Base-by-base conservation (phyloP, 768 basidiomycete species). In the Piloderma croceum region DNA sequence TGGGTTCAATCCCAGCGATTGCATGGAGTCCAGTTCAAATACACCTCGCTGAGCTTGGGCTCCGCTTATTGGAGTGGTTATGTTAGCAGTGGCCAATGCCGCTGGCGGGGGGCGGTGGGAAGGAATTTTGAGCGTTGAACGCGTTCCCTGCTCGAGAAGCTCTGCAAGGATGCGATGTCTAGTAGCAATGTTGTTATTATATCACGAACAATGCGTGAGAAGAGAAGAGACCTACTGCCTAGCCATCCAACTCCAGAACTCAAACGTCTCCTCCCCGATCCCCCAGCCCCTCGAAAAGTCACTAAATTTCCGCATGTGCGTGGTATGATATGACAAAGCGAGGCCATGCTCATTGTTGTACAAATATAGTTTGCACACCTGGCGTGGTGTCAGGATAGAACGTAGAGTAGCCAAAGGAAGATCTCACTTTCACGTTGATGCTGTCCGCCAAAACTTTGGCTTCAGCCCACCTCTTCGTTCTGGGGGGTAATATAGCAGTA, bases 401-500 rank as follows among this genome's bases (percentile, higher is more conserved):
- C 32, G 38, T 9, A 32, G 15, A 22, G 18, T 17, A 21, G 11
- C 11, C 15, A 9, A 11, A 13, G 12, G 13, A 21, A 15, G 31
- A 6, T 7, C 11, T 11, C 45, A 89, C 92, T 69, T 96, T 93
- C 57, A 96, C 69, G 43, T 83, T 88, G 46, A 97, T 82, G 48
- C 90, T 88, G 57, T 99, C 96, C 0, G 90, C 91, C 2, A 98
- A 73, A 2, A 98, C 96, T 60, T 93, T 96, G 3, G 94, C 94
- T 60, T 99, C 96, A 12, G 93, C 92, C 94, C 94, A 98, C 22
- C 94, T 75, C 58, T 98, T 99, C 2, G 92, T 97, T 7, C 94
- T 77, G 5, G 92, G 91, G 1, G 88, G 89, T 6, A 96, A 65
- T 36, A 88, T 84, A 4, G 81, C 80, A 2, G 84, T 85, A 6